A percentile compares a stretch with the other conserved stretches of the same genome.
These are phyloP conservation scores for Neurospora sp. DNA, from an alignment of 495 filamentous ascomycete genomes.

Conservation along the genomic window DNA sequence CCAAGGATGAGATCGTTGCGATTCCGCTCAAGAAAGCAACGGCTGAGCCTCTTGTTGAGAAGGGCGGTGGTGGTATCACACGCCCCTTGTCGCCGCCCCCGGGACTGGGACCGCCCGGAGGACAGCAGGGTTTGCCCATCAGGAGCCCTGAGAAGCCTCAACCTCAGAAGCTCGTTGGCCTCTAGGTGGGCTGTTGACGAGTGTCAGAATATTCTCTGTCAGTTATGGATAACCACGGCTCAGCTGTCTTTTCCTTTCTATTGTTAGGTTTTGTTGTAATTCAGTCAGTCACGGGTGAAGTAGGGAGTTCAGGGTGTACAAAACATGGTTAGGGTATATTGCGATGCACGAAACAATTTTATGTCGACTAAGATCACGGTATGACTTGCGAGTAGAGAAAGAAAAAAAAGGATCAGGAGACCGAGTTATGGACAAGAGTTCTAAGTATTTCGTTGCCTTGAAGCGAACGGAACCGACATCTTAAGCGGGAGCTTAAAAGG, in stretches of 20 bases:
- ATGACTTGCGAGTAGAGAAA: not conserved
- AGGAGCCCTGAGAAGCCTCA: not conserved
- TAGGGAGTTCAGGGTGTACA: not conserved
- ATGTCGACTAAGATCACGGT: not conserved
- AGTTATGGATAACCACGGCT: not conserved
- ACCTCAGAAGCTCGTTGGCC: not conserved
- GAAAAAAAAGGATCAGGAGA: not conserved
- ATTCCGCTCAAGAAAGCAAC: constrained; percentile 1
- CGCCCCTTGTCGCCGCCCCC: not conserved
- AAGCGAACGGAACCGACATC: not conserved
- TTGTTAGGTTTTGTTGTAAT: not conserved
- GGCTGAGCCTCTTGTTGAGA: not conserved
- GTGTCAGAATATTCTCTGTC: not conserved
- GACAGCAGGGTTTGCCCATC: not conserved
- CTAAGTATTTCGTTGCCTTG: not conserved
- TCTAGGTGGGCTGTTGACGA: not conserved
- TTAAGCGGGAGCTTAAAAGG: not conserved
- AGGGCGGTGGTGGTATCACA: not conserved
- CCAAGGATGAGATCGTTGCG: constrained; percentile 23
- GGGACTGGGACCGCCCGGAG: not conserved
- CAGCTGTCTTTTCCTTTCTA: not conserved
- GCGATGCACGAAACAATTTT: not conserved
- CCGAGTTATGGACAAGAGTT: not conserved
- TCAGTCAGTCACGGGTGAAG: not conserved
- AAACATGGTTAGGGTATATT: not conserved